phyloP scores from a whole-genome alignment of 2,329 filamentous ascomycete genomes.

The Calonectria ilicicola region DNA sequence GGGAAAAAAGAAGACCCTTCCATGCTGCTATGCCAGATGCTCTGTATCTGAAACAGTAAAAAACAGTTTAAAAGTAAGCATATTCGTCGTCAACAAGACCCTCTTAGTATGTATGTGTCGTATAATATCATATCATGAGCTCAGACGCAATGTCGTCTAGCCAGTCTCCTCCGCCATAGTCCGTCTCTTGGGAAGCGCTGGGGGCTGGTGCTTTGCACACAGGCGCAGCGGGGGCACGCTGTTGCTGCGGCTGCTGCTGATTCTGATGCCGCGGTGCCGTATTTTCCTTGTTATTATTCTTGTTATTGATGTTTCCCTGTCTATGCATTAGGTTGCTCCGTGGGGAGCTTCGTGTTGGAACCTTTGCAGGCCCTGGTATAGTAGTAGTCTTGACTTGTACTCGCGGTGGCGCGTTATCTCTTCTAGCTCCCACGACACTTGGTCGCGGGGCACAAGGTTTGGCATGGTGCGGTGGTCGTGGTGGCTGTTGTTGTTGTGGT shows the following conservation, averaged over 20 bases:
- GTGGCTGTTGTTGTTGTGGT: background rate
- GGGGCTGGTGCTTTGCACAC: background rate
- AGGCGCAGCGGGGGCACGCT: background rate
- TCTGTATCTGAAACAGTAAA: background rate
- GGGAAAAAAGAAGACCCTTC: background rate
- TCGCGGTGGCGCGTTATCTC: background rate
- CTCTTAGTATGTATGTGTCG: conserved; percentile 13
- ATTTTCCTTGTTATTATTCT: conserved; percentile 37
- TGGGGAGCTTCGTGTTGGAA: background rate
- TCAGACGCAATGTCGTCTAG: conserved; percentile 52
- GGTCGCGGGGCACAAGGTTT: background rate
- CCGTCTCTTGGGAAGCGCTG: conserved; percentile 52
- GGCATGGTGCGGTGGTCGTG: background rate
- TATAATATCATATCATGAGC: conserved; percentile 40
- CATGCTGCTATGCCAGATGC: background rate
- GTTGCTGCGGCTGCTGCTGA: no score
- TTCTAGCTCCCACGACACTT: background rate
- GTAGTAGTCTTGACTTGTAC: background rate
- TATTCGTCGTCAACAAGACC: background rate
- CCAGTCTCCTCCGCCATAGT: conserved; percentile 54
- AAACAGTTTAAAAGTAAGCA: background rate
- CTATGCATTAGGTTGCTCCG: background rate
- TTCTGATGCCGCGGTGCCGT: conserved; percentile 11
- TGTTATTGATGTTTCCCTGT: background rate
- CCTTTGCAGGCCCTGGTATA: background rate